phyloP scores from a whole-genome alignment of 768 basidiomycete genomes.

The Coprinopsis strossmayeri region DNA sequence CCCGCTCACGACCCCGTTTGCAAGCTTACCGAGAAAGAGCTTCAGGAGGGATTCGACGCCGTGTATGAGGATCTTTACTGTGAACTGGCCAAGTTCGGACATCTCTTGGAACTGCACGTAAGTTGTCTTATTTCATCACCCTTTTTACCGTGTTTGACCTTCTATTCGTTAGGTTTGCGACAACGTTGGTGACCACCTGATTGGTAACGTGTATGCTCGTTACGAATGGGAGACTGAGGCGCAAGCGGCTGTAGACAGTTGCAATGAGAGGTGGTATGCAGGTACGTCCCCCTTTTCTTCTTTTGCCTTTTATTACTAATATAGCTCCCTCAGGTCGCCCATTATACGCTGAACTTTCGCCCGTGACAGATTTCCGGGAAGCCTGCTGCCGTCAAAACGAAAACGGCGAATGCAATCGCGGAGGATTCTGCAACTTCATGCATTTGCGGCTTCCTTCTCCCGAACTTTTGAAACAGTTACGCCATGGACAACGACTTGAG shows the following conservation, averaged over 20 bases:
- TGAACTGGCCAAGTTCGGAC: conserved; percentile 91
- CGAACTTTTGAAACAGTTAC: conserved; percentile 71
- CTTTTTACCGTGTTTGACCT: conserved; percentile 7
- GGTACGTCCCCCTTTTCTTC: conserved; percentile 41
- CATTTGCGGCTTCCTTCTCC: conserved; percentile 86
- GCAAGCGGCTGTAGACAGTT: conserved; percentile 82
- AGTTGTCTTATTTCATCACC: conserved; percentile 21
- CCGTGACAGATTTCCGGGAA: conserved; percentile 98
- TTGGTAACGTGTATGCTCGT: conserved; percentile 96
- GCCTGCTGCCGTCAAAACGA: conserved; percentile 99
- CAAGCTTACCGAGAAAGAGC: conserved; percentile 79
- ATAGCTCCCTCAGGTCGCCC: conserved; percentile 61
- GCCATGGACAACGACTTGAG: conserved; percentile 79
- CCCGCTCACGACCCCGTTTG: conserved; percentile 90
- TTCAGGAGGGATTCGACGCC: conserved; percentile 88
- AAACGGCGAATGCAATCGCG: conserved; percentile 96
- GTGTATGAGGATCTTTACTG: conserved; percentile 96
- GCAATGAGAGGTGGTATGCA: conserved; percentile 98
- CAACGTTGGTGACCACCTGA: conserved; percentile 98
- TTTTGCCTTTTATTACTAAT: neutral
- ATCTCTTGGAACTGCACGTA: conserved; percentile 92
- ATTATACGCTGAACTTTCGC: conserved; percentile 93
- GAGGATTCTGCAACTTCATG: conserved; percentile 99
- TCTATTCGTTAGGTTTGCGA: conserved; percentile 70
- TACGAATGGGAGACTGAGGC: conserved; percentile 99